These are phyloP conservation scores for Sambucus nigra DNA, from an alignment of 129 eudicot genomes.

Conservation along the genomic window DNA sequence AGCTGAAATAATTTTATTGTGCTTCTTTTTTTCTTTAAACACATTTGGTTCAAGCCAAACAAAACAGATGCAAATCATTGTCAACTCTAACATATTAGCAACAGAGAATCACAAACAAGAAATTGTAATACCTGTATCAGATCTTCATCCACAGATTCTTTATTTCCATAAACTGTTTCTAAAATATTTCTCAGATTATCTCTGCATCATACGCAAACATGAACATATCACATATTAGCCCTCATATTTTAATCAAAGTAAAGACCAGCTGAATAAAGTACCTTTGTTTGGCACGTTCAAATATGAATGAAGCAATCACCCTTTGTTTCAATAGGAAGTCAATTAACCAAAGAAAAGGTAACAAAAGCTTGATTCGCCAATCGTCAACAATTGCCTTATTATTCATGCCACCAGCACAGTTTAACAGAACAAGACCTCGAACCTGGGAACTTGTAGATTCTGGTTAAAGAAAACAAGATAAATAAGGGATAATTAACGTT, in stretches of 20 bases:
- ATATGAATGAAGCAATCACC: slow-evolving; percentile 65
- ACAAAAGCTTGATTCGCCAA: slow-evolving; percentile 82
- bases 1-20: no score
- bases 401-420: slow-evolving; percentile 97
- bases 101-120: background rate
- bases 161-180: slow-evolving; percentile 67
- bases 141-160: slow-evolving; percentile 78
- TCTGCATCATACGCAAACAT: slow-evolving; percentile 34
- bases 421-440: slow-evolving; percentile 68
- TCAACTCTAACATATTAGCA: no score
- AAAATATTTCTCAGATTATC: slow-evolving; percentile 64
- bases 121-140: slow-evolving; percentile 48
- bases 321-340: slow-evolving; percentile 76
- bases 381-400: slow-evolving; percentile 95
- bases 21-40: no score
- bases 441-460: slow-evolving; percentile 41
- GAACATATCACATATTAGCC: no score
- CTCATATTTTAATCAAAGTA: background rate
- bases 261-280: slow-evolving; percentile 4
- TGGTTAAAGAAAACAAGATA: slow-evolving; percentile 16
- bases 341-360: slow-evolving; percentile 67
- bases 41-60: no score
- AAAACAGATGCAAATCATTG: no score
- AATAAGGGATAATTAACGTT: background rate
- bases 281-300: slow-evolving; percentile 66